Conservation (phyloP, 192 early-diverging fungal species). For the Phycomyces nitens region DNA sequence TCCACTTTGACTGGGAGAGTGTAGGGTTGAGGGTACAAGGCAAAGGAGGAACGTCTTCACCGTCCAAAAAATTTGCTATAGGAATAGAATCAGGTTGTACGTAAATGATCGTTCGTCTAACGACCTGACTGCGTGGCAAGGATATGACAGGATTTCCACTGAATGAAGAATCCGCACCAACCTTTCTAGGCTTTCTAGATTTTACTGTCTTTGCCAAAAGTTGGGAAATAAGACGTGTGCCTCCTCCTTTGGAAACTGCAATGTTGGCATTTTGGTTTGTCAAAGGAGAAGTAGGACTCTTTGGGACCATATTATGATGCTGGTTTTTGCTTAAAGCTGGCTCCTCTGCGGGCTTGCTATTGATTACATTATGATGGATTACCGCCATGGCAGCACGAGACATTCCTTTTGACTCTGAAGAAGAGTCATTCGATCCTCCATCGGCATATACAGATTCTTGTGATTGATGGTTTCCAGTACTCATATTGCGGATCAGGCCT, state of each 20-base stretch:
- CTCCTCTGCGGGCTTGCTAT: background rate
- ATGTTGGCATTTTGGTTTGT: background rate
- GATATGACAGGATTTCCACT: background rate
- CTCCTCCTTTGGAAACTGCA: background rate
- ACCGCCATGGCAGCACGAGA: constrained; percentile 17
- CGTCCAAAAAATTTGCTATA: background rate
- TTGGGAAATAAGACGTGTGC: background rate
- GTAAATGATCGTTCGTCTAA: constrained; percentile 35
- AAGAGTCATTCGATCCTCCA: background rate
- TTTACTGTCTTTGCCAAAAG: background rate
- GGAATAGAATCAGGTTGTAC: constrained; percentile 16
- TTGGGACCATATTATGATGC: background rate
- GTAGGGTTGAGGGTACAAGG: background rate
- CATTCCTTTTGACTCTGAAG: constrained; percentile 1
- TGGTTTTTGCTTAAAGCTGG: background rate
- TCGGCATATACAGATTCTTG: background rate
- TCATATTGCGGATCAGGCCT: constrained; percentile 12
- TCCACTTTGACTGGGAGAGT: too few species aligned
- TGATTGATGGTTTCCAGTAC: constrained; percentile 1
- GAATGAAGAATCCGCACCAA: background rate
- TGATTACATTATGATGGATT: constrained; percentile 4
- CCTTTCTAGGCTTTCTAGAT: background rate
- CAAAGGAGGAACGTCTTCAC: background rate
- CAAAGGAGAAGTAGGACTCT: too few species aligned
- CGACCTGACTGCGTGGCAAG: constrained; percentile 6